phyloP scores from a whole-genome alignment of 2,329 filamentous ascomycete genomes.

The Ophiocordyceps sinensis region DNA sequence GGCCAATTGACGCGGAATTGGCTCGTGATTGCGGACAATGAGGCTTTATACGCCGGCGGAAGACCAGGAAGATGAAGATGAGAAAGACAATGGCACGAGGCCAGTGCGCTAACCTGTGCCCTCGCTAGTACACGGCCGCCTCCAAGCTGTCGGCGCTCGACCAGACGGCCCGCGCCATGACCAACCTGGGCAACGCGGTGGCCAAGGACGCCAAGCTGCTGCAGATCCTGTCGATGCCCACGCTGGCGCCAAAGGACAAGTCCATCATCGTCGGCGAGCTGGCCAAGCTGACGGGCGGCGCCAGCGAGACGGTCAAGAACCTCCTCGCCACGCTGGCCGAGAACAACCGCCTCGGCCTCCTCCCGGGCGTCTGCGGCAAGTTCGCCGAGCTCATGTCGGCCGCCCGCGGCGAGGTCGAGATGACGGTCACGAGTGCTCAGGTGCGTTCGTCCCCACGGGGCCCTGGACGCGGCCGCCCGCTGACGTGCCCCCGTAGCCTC shows the following conservation, averaged over 20 bases:
- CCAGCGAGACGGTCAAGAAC: conserved; percentile 83
- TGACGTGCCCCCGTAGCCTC: conserved; percentile 38
- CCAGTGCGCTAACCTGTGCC: too few relatives aligned
- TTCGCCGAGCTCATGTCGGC: conserved; percentile 80
- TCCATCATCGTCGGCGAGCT: conserved; percentile 74
- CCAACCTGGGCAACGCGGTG: conserved; percentile 55
- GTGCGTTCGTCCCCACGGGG: conserved; percentile 43
- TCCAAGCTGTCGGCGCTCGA: conserved; percentile 80
- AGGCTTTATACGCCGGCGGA: neutral
- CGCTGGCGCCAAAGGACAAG: conserved; percentile 69
- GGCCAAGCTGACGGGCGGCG: conserved; percentile 61
- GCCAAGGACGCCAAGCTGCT: conserved; percentile 72
- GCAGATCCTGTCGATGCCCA: conserved; percentile 64
- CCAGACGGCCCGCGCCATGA: conserved; percentile 66
- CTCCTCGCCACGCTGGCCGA: conserved; percentile 81
- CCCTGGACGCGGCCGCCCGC: too few relatives aligned
- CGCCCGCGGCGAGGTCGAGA: conserved; percentile 81
- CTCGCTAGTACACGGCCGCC: conserved; percentile 98
- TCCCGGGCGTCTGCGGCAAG: conserved; percentile 75
- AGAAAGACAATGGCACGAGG: neutral
- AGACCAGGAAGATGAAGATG: neutral
- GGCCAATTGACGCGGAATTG: too few relatives aligned
- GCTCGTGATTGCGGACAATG: too few relatives aligned
- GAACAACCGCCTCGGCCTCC: conserved; percentile 84
- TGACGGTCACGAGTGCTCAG: conserved; percentile 79